Percentiles rank a stretch among this genome's conserved stretches.
Evolutionary conservation across 2,329 filamentous ascomycete genomes (phyloP).

Genomic region (Exophiala sideris): DNA sequence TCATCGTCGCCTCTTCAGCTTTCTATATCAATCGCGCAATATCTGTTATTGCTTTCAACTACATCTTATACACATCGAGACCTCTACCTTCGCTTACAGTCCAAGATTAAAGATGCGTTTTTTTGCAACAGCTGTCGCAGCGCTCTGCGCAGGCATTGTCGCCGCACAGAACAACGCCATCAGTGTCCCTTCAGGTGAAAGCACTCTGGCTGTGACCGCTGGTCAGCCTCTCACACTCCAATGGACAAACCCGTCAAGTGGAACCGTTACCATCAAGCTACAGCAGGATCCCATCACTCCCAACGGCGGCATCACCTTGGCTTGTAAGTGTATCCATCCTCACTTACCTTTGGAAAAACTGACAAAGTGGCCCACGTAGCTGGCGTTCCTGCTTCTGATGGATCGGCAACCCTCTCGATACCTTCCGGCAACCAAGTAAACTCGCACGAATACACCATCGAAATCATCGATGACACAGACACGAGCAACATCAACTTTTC

Average conservation of each 20-base stretch:
- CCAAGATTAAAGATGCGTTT: slow-evolving; percentile 43
- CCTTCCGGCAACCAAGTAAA: slow-evolving; percentile 40
- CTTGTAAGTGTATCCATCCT: slow-evolving; percentile 36
- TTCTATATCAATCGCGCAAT: not conserved
- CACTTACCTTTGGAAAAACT: not conserved
- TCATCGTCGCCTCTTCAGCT: not conserved
- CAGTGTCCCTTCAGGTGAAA: slow-evolving; percentile 38
- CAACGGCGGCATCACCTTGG: slow-evolving; percentile 40
- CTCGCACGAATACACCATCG: slow-evolving; percentile 48
- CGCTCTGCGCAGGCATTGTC: slow-evolving; percentile 44
- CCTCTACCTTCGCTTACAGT: not conserved
- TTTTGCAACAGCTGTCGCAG: slow-evolving; percentile 41
- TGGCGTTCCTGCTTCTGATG: slow-evolving; percentile 45
- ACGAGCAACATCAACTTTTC: slow-evolving; percentile 49
- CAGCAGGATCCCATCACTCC: slow-evolving; percentile 41
- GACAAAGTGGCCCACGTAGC: slow-evolving; percentile 33
- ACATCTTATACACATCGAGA: not conserved
- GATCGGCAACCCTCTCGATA: slow-evolving; percentile 49
- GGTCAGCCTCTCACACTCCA: slow-evolving; percentile 46
- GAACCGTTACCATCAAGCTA: slow-evolving; percentile 51
- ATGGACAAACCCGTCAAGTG: slow-evolving; percentile 50
- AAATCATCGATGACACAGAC: slow-evolving; percentile 51
- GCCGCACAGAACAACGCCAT: slow-evolving; percentile 47
- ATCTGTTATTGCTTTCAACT: not conserved
- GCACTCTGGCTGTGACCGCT: slow-evolving; percentile 44